Conservation (phyloP, 371 early-diverging fungal species). For the Encephalitozoon cuniculi region DNA sequence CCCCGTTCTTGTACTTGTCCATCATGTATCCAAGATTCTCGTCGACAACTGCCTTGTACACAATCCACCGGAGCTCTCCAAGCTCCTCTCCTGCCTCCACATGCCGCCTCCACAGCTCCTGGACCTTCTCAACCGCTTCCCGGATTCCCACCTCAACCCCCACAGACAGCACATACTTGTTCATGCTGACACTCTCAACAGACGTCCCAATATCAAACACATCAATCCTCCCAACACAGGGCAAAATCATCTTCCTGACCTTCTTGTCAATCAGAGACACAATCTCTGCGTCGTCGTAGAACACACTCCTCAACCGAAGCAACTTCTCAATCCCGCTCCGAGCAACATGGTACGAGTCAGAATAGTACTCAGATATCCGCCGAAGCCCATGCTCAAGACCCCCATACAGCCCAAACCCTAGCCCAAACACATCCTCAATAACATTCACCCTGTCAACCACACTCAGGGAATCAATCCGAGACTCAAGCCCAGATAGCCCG, state of each 20-base stretch:
- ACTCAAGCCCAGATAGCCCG: slow-evolving; percentile 17
- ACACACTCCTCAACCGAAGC: slow-evolving; percentile 54
- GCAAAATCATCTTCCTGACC: neutral
- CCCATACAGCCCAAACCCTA: slow-evolving; percentile 17
- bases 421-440: slow-evolving; percentile 21
- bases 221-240: neutral
- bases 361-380: slow-evolving; percentile 1
- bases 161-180: neutral
- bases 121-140: neutral
- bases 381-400: neutral
- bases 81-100: neutral
- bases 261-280: slow-evolving; percentile 24
- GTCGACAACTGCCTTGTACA: slow-evolving; percentile 13
- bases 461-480: neutral
- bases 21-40: slow-evolving; percentile 14
- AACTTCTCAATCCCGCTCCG: slow-evolving; percentile 61
- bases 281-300: slow-evolving; percentile 60
- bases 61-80: neutral
- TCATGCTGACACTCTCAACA: neutral
- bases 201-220: neutral
- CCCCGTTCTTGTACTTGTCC: neutral
- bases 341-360: slow-evolving; percentile 56
- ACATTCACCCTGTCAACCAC: slow-evolving; percentile 22
- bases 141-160: neutral
- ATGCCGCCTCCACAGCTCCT: neutral